Conservation (phyloP, 768 basidiomycete species). For the Russula griseocarnosa region DNA sequence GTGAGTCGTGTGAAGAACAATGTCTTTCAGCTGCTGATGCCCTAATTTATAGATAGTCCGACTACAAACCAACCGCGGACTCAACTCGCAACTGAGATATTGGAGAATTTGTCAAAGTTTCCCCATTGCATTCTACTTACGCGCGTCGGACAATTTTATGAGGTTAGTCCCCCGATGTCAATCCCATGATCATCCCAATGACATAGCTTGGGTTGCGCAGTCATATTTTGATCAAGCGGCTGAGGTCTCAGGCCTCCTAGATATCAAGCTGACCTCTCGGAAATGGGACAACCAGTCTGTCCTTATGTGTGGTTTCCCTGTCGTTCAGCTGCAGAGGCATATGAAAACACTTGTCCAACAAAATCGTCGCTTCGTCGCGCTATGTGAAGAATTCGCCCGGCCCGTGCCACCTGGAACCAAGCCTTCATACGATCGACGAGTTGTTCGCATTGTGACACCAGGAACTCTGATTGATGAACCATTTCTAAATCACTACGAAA, state of each 20-base stretch:
- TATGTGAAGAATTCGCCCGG: conserved; percentile 87
- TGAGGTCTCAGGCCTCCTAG: conserved; percentile 69
- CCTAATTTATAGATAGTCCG: conserved; percentile 6
- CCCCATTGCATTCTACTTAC: conserved; percentile 89
- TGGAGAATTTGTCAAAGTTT: conserved; percentile 66
- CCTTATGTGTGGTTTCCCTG: conserved; percentile 89
- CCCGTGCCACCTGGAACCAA: conserved; percentile 45
- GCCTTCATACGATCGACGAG: conserved; percentile 69
- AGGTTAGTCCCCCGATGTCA: conserved; percentile 48
- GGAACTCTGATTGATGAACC: conserved; percentile 92
- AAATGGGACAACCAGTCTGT: conserved; percentile 67
- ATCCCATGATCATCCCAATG: not conserved
- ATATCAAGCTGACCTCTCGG: conserved; percentile 77
- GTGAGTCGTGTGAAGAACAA: not conserved
- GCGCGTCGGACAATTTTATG: conserved; percentile 92
- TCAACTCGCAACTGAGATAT: conserved; percentile 64
- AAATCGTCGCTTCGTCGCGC: conserved; percentile 79
- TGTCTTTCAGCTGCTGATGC: not conserved
- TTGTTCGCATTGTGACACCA: conserved; percentile 84
- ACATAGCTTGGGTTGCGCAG: conserved; percentile 39
- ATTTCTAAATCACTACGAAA: conserved; percentile 80
- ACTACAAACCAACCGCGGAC: conserved; percentile 33
- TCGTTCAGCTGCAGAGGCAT: conserved; percentile 79
- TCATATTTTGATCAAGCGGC: conserved; percentile 92
- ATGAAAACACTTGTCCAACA: conserved; percentile 82